Evolutionary conservation across 805 yeast species (phyloP).

Genomic region (Komagataella populi): DNA sequence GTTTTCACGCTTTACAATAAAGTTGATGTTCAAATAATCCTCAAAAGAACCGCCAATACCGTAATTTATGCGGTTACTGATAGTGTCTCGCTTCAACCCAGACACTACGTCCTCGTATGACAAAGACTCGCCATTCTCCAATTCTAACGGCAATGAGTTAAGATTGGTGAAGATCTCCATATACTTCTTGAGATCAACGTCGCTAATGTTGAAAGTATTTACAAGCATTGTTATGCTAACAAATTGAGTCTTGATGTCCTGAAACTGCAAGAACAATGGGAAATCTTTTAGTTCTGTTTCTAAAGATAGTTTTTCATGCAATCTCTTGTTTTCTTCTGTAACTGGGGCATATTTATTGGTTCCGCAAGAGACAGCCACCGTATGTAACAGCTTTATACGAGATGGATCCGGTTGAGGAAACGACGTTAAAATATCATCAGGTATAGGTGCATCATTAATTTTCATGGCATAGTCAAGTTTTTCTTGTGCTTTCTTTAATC

Average conservation of each 20-base stretch:
- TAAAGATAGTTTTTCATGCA: slow-evolving; percentile 9
- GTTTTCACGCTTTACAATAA: slow-evolving; percentile 47
- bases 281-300: slow-evolving; percentile 25
- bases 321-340: slow-evolving; percentile 7
- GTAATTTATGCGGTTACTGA: slow-evolving; percentile 39
- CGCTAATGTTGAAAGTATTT: slow-evolving; percentile 35
- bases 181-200: slow-evolving; percentile 43
- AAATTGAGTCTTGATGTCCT: slow-evolving; percentile 69
- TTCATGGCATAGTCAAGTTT: slow-evolving; percentile 48
- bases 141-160: slow-evolving; percentile 57
- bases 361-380: slow-evolving; percentile 53
- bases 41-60: slow-evolving; percentile 49
- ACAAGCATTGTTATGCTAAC: slow-evolving; percentile 51
- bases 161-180: slow-evolving; percentile 49
- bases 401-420: slow-evolving; percentile 69
- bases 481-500: slow-evolving; percentile 36
- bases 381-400: slow-evolving; percentile 55
- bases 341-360: slow-evolving; percentile 20
- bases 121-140: slow-evolving; percentile 43
- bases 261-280: slow-evolving; percentile 66
- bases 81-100: slow-evolving; percentile 57
- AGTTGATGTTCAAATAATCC: slow-evolving; percentile 49
- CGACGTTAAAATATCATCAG: slow-evolving; percentile 42
- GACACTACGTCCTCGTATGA: slow-evolving; percentile 71
- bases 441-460: slow-evolving; percentile 66